Percentiles rank a stretch among this genome's conserved stretches.
Evolutionary conservation across 2,329 filamentous ascomycete species (phyloP).

Genomic region (Aspergillus sp.): DNA sequence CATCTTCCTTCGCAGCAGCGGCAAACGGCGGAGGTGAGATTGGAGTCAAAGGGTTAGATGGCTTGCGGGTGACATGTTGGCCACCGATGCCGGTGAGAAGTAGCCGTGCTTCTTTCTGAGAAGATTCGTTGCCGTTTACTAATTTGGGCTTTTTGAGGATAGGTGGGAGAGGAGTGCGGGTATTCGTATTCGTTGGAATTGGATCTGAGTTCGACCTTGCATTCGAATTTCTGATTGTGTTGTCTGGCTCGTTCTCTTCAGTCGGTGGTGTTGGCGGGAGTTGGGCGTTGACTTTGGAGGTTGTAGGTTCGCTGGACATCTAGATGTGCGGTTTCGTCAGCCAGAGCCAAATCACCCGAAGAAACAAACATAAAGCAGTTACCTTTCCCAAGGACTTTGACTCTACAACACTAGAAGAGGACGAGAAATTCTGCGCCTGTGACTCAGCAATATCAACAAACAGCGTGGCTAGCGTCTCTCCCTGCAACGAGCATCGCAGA

Average conservation of each 20-base stretch:
- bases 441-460: constrained; percentile 40
- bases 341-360: too few species aligned
- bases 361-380: background rate
- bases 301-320: too few species aligned
- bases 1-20: background rate
- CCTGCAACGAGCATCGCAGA: constrained; percentile 31
- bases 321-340: too few species aligned
- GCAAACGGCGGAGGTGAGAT: constrained; percentile 6
- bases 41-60: constrained; percentile 19
- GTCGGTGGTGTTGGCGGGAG: background rate
- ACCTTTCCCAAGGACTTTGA: background rate
- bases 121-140: constrained; percentile 11
- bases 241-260: background rate
- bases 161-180: constrained; percentile 20
- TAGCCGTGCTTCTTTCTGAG: constrained; percentile 26
- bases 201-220: background rate
- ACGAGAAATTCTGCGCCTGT: constrained; percentile 9
- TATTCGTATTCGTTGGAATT: constrained; percentile 1
- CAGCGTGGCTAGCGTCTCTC: constrained; percentile 35
- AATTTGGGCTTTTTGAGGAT: constrained; percentile 35
- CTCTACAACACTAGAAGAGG: background rate
- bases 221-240: background rate
- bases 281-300: too few species aligned
- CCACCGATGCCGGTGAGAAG: constrained; percentile 20
- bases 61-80: constrained; percentile 19